Conservation (phyloP, 2,329 filamentous ascomycete genomes). For the Tympanopsis confertula region DNA sequence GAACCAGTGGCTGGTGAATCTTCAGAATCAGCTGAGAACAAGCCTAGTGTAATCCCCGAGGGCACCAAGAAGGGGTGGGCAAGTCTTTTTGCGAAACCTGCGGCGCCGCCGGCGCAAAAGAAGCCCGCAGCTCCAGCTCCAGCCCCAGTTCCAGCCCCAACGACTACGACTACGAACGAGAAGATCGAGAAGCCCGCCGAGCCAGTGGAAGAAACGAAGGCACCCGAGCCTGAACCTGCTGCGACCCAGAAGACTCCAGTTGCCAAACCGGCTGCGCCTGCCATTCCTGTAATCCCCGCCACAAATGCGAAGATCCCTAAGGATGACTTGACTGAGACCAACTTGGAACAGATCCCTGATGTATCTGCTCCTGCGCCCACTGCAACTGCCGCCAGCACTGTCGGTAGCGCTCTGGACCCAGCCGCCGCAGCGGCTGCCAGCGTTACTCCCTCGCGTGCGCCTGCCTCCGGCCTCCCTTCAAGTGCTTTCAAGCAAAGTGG, state of each 20-base stretch:
- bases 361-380: slow-evolving; percentile 43
- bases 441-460: slow-evolving; percentile 11
- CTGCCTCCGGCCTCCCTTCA: slow-evolving; percentile 20
- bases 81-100: slow-evolving; percentile 22
- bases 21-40: background rate
- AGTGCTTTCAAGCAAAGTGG: slow-evolving; percentile 23
- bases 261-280: slow-evolving; percentile 7
- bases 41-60: slow-evolving; percentile 17
- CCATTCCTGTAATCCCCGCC: slow-evolving; percentile 7
- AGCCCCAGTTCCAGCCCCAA: background rate
- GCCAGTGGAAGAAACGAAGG: background rate
- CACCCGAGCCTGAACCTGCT: slow-evolving; percentile 11
- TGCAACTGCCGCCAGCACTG: slow-evolving; percentile 51
- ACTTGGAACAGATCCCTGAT: slow-evolving; percentile 56
- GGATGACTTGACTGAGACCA: slow-evolving; percentile 43
- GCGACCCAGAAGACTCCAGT: slow-evolving; percentile 17
- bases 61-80: slow-evolving; percentile 14
- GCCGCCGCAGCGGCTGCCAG: slow-evolving; percentile 26
- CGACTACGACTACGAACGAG: background rate
- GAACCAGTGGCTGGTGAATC: background rate
- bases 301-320: slow-evolving; percentile 11
- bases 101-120: slow-evolving; percentile 26
- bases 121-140: slow-evolving; percentile 24
- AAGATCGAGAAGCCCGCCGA: background rate
- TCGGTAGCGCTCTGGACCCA: slow-evolving; percentile 43